Evolutionary conservation across 164 flowering plant genomes (phyloP).

Genomic region (Annona cherimola): DNA sequence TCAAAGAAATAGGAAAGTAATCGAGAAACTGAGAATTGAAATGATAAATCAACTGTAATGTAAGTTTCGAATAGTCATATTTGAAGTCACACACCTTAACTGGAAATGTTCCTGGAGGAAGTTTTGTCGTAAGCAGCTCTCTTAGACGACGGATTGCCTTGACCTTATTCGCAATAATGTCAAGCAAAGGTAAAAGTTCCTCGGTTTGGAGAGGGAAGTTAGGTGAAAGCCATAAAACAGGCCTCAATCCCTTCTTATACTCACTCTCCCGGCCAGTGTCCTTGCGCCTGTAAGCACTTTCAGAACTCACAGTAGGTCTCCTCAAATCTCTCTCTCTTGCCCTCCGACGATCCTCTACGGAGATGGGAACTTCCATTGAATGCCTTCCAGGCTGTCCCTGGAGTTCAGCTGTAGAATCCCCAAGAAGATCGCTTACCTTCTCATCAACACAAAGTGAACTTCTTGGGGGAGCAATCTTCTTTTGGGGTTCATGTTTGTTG

Average conservation of each 20-base stretch:
- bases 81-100: slow-evolving; percentile 56
- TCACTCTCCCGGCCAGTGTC: slow-evolving; percentile 72
- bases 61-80: background rate
- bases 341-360: slow-evolving; percentile 52
- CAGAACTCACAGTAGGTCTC: slow-evolving; percentile 37
- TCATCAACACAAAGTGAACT: slow-evolving; percentile 75
- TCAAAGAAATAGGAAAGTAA: background rate
- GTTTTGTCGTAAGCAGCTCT: slow-evolving; percentile 92
- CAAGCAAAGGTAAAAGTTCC: slow-evolving; percentile 92
- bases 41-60: background rate
- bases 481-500: slow-evolving; percentile 41
- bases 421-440: slow-evolving; percentile 72
- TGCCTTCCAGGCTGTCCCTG: slow-evolving; percentile 67
- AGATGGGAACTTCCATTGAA: slow-evolving; percentile 55
- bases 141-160: slow-evolving; percentile 93
- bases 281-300: slow-evolving; percentile 45
- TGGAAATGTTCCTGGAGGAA: slow-evolving; percentile 92
- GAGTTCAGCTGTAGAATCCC: slow-evolving; percentile 51
- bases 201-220: slow-evolving; percentile 80
- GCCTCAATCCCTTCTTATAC: slow-evolving; percentile 95
- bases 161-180: slow-evolving; percentile 95
- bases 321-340: slow-evolving; percentile 39
- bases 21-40: background rate
- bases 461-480: slow-evolving; percentile 59
- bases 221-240: slow-evolving; percentile 90